phyloP scores from a whole-genome alignment of 1,139 yeast genomes.

The Saccharomycopsis phalli region DNA sequence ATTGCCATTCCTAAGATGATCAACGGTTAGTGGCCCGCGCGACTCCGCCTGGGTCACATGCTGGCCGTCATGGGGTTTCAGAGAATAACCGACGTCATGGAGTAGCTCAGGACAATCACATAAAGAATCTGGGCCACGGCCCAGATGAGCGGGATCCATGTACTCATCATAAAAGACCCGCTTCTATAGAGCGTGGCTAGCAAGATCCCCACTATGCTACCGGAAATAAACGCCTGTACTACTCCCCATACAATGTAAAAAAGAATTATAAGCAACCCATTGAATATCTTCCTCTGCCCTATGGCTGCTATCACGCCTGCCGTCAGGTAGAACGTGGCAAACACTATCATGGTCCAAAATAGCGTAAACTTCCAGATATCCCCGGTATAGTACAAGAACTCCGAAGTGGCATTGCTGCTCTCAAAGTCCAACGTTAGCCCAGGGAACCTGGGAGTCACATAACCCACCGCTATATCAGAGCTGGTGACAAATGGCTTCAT shows the following conservation, averaged over 20 bases:
- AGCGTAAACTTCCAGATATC: constrained; percentile 87
- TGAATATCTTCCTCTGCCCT: constrained; percentile 36
- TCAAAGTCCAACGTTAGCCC: constrained; percentile 66
- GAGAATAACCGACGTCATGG: constrained; percentile 22
- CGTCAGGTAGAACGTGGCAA: constrained; percentile 49
- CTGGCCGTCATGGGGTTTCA: too few relatives aligned
- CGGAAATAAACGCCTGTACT: constrained; percentile 57
- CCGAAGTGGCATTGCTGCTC: constrained; percentile 34
- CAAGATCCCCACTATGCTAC: constrained; percentile 67
- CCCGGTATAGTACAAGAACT: constrained; percentile 55
- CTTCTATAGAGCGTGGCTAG: constrained; percentile 25
- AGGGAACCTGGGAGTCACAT: constrained; percentile 72
- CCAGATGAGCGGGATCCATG: constrained; percentile 20
- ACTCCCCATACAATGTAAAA: constrained; percentile 47
- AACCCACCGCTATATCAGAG: constrained; percentile 66
- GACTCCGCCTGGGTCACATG: too few relatives aligned
- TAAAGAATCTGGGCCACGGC: constrained; percentile 17
- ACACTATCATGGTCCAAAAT: constrained; percentile 69
- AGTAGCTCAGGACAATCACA: constrained; percentile 17
- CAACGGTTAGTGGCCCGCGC: too few relatives aligned
- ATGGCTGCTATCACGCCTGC: constrained; percentile 60
- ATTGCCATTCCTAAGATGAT: too few relatives aligned
- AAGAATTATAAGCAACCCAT: constrained; percentile 35
- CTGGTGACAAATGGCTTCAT: constrained; percentile 28
- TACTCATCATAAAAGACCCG: constrained; percentile 19